A percentile compares a stretch with the other conserved stretches of the same genome.
phyloP scores from a whole-genome alignment of 192 early-diverging fungal species.

The Powellomyces hirtus region DNA sequence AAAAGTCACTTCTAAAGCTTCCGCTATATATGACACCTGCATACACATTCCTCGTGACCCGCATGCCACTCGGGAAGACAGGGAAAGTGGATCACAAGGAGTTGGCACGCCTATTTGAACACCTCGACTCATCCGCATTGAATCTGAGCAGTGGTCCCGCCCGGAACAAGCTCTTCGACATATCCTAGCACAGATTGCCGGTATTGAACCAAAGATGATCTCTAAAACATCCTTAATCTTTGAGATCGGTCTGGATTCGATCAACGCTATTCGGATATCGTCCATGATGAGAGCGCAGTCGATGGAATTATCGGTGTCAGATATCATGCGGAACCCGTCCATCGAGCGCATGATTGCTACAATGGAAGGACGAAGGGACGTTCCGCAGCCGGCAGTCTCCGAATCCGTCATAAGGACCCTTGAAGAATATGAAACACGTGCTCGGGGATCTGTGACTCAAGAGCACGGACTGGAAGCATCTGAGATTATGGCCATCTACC shows the following conservation, averaged over 20 bases:
- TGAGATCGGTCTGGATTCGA: slow-evolving; percentile 23
- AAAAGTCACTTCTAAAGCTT: not conserved
- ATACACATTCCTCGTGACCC: slow-evolving; percentile 6
- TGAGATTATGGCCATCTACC: slow-evolving; percentile 1
- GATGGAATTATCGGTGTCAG: not conserved
- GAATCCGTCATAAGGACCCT: not conserved
- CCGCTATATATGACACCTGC: slow-evolving; percentile 19
- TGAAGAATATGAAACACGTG: not conserved
- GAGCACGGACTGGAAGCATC: not conserved
- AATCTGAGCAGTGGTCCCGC: no score
- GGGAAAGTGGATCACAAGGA: slow-evolving; percentile 14
- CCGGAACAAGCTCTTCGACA: no score
- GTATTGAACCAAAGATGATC: not conserved
- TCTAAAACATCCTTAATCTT: slow-evolving; percentile 8
- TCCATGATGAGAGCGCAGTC: not conserved
- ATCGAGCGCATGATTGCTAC: not conserved
- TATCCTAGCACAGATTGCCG: not conserved
- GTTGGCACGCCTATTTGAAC: not conserved
- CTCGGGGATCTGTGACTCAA: no score
- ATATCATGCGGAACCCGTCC: slow-evolving; percentile 17
- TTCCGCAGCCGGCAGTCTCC: no score
- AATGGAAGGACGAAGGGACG: no score
- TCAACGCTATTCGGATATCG: slow-evolving; percentile 17
- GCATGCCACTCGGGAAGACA: slow-evolving; percentile 1
- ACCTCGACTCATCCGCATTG: no score